Conservation (phyloP, 1,284 basidiomycete genomes). For the Neotropicomus parvogracilis region DNA sequence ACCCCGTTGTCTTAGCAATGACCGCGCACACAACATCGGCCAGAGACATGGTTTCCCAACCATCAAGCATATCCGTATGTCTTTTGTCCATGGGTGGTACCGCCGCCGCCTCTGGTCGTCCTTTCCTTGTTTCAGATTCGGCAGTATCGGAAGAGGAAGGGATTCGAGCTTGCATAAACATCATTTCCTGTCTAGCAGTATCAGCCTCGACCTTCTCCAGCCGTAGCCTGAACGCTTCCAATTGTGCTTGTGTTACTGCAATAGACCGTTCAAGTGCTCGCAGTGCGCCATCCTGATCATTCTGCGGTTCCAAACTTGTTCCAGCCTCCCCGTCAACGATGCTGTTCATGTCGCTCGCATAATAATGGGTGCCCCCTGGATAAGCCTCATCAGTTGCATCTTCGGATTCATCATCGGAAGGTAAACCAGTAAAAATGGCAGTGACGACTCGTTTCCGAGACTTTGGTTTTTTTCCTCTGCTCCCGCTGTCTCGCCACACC, state of each 20-base stretch:
- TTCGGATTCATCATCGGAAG: not conserved
- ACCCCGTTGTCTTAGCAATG: constrained; percentile 20
- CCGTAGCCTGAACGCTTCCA: constrained; percentile 27
- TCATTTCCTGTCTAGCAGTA: constrained; percentile 16
- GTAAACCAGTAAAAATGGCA: constrained; percentile 31
- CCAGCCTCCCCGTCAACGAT: not conserved
- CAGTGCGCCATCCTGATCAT: constrained; percentile 8
- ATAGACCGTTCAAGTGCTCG: constrained; percentile 26
- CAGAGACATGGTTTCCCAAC: constrained; percentile 8
- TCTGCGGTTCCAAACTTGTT: constrained; percentile 1
- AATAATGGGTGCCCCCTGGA: not conserved
- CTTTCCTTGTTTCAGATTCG: constrained; percentile 1
- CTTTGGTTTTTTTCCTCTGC: constrained; percentile 6
- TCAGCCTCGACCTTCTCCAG: constrained; percentile 28
- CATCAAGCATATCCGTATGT: not conserved
- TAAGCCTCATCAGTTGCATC: not conserved
- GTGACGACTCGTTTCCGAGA: constrained; percentile 27
- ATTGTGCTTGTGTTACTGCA: constrained; percentile 20
- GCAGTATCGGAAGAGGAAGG: not conserved
- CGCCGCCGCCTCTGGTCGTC: not conserved
- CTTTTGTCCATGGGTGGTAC: not conserved
- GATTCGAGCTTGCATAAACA: not conserved
- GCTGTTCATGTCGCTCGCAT: not conserved
- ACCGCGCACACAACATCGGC: constrained; percentile 18
- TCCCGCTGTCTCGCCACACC: constrained; percentile 5